Percentiles rank a stretch among this genome's conserved stretches.
Conservation (phyloP, 495 filamentous ascomycete species). For the Penicillium manginii region DNA sequence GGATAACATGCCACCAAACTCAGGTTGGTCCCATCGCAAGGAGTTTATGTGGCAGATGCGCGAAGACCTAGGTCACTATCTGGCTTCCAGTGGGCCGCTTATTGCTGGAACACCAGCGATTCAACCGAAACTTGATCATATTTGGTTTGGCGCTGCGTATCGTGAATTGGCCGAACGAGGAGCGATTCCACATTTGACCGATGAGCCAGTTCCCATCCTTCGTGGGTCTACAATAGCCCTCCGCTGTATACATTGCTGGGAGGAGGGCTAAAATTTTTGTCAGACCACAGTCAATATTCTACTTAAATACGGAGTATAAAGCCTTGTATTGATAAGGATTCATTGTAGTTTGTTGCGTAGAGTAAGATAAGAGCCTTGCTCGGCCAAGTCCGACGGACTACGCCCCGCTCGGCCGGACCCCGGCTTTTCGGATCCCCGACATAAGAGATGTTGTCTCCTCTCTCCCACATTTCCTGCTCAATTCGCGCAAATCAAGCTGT, state of each 20-base stretch:
- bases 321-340: no score
- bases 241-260: slow-evolving; percentile 29
- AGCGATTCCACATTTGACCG: slow-evolving; percentile 29
- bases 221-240: slow-evolving; percentile 24
- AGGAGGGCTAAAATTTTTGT: slow-evolving; percentile 1
- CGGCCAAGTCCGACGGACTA: slow-evolving; percentile 8
- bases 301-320: not conserved
- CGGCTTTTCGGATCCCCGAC: slow-evolving; percentile 26
- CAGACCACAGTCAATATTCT: not conserved
- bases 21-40: slow-evolving; percentile 29
- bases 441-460: not conserved
- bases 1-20: not conserved
- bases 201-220: slow-evolving; percentile 27
- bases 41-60: slow-evolving; percentile 38
- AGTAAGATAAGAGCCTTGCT: not conserved
- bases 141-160: slow-evolving; percentile 36
- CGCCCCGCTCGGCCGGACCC: slow-evolving; percentile 10
- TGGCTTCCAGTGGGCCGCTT: slow-evolving; percentile 5
- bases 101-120: not conserved
- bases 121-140: slow-evolving; percentile 19
- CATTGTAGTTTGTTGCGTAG: no score
- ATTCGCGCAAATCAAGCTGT: not conserved
- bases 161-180: slow-evolving; percentile 29
- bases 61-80: slow-evolving; percentile 25
- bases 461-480: not conserved